Evolutionary conservation across 176 grass and related monocot species (phyloP), one percentile per base, ranked within the genome.

Genomic region (Juncus inflexus): DNA sequence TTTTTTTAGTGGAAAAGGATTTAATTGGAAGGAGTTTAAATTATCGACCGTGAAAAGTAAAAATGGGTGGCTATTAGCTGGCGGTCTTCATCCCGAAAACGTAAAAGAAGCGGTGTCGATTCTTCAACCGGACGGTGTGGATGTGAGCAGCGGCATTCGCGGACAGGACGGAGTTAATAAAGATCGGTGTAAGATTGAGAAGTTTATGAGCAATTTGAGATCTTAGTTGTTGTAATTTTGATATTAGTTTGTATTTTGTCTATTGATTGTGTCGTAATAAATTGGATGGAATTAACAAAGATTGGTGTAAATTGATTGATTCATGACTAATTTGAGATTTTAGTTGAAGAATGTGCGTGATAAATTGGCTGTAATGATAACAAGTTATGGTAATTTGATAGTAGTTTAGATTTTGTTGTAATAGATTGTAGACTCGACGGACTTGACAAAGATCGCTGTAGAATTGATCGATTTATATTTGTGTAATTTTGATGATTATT

Each of bases 61-160:
- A 54, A 80, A 83, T 68, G 91, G 84, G n/a, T 96, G 90, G 90
- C 77, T 95, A 12, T 77, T 95, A 77, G 90, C 90, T 58, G 90
- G 86, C 70, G 90, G 90, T 49, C 80, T 95, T 72, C 86, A 95
- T 66, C 37, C 83, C 61, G 86, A 77, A 65, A 90, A 95, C 84
- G 90, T 95, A 39, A 82, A 62, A 58, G 78, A 87, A 58, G 86
- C 90, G 53, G 43, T 82, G 59, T 50, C 64, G 66, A 55, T 66
- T 60, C 84, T 90, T 54, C 77, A 69, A 75, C 87, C 91, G 3
- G 78, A 87, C 57, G 92, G 92, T 15, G 64, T 97, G 13, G 92
- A 97, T 16, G 87, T 97, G 28, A 97, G 92, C 58, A 91, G 87
- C n/a, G 87, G 92, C 16, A 91, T 97, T 55, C 89, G 92, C 63